Conservation (phyloP, 371 early-diverging fungal species). For the Mucor plumbeus region DNA sequence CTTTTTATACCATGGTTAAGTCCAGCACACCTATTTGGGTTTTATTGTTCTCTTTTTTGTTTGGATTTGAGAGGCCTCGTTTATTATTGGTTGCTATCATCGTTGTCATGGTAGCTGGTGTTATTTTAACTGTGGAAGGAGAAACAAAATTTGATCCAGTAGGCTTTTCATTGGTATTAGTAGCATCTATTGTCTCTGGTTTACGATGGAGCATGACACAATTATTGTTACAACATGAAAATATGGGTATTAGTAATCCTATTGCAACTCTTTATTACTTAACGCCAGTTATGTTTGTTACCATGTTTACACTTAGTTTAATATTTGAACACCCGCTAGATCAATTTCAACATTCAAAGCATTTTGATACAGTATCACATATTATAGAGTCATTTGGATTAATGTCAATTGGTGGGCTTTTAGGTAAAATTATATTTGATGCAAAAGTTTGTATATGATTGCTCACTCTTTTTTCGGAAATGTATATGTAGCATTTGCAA, state of each 20-base stretch:
- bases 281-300: slow-evolving; percentile 70
- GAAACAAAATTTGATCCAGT: slow-evolving; percentile 73
- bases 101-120: slow-evolving; percentile 79
- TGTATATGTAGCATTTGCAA: slow-evolving; percentile 68
- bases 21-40: slow-evolving; percentile 88
- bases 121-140: slow-evolving; percentile 80
- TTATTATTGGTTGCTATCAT: slow-evolving; percentile 72
- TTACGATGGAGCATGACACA: slow-evolving; percentile 86
- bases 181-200: slow-evolving; percentile 81
- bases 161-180: slow-evolving; percentile 69
- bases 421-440: slow-evolving; percentile 38
- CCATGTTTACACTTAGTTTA: slow-evolving; percentile 55
- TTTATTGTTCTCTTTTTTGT: slow-evolving; percentile 85
- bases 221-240: slow-evolving; percentile 70
- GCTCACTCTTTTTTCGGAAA: not conserved
- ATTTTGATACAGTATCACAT: slow-evolving; percentile 47
- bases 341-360: slow-evolving; percentile 50
- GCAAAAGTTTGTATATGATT: not conserved
- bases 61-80: slow-evolving; percentile 80
- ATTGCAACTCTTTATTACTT: slow-evolving; percentile 77
- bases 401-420: slow-evolving; percentile 74
- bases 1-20: slow-evolving; percentile 95
- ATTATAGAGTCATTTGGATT: slow-evolving; percentile 50
- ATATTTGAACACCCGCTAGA: slow-evolving; percentile 64
- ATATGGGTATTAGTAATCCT: slow-evolving; percentile 72